Evolutionary conservation across 495 filamentous ascomycete species (phyloP).

Genomic region (Aspergillus sclerotiicarbonarius): DNA sequence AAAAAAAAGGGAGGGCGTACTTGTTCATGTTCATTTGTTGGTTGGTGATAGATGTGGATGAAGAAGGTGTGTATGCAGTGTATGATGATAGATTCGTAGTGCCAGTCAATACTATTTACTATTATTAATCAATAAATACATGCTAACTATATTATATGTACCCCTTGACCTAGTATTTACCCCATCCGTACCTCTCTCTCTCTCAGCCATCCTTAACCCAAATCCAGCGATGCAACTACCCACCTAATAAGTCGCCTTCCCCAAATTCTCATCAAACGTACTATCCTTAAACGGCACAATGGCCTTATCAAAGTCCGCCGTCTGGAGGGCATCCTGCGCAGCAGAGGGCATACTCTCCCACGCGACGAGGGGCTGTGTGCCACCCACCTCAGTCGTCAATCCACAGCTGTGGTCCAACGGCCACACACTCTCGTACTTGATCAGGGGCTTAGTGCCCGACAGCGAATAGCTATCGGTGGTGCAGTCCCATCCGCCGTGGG

Average conservation of each 20-base stretch:
- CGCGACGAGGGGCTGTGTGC: constrained; percentile 51
- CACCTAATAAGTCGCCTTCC: constrained; percentile 36
- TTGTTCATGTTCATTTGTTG: no score
- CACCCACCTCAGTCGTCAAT: constrained; percentile 44
- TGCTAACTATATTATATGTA: no score
- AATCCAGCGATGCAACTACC: no score
- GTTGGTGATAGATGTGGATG: no score
- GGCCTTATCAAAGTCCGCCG: constrained; percentile 43
- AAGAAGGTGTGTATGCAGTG: no score
- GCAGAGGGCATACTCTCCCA: constrained; percentile 50
- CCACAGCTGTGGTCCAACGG: constrained; percentile 49
- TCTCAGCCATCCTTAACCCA: no score
- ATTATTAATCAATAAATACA: no score
- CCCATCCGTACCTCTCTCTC: no score
- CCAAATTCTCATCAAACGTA: constrained; percentile 39
- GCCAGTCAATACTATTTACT: no score
- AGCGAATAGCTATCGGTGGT: constrained; percentile 38
- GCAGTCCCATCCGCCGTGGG: constrained; percentile 52
- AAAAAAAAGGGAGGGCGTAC: no score
- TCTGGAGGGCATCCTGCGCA: constrained; percentile 35
- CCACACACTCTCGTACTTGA: constrained; percentile 49
- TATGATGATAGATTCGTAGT: no score
- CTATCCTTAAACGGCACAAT: constrained; percentile 47
- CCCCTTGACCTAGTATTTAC: background rate
- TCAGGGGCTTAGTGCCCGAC: constrained; percentile 37